These are phyloP conservation scores for Sphaerosporella brunnea DNA, from an alignment of 495 filamentous ascomycete genomes.

Conservation along the genomic window DNA sequence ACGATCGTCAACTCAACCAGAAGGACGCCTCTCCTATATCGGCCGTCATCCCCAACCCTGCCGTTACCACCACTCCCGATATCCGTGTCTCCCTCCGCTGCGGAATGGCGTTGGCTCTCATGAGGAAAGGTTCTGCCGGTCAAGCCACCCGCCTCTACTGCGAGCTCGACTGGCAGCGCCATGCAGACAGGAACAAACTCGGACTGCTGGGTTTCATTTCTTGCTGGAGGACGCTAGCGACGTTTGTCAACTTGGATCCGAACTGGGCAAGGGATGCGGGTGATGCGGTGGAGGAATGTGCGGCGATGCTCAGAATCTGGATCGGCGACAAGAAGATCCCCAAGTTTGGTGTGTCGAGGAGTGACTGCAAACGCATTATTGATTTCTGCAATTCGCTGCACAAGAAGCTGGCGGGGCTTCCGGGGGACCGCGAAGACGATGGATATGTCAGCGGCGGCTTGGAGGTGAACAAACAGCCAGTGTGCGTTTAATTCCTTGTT, in stretches of 20 bases:
- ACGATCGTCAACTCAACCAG: constrained; percentile 12
- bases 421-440: constrained; percentile 18
- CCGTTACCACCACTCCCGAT: constrained; percentile 40
- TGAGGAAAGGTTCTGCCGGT: constrained; percentile 33
- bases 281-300: constrained; percentile 34
- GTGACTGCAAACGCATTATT: constrained; percentile 33
- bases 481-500: too few species aligned
- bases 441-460: constrained; percentile 11
- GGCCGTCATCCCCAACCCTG: constrained; percentile 28
- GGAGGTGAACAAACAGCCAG: neutral
- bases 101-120: constrained; percentile 60
- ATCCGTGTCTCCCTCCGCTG: constrained; percentile 56
- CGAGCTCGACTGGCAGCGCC: constrained; percentile 26
- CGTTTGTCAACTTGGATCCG: constrained; percentile 36
- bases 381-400: constrained; percentile 25
- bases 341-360: constrained; percentile 31
- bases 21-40: constrained; percentile 23
- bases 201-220: constrained; percentile 65
- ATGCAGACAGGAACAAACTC: constrained; percentile 26
- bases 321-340: constrained; percentile 31
- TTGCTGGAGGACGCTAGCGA: constrained; percentile 49
- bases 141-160: constrained; percentile 31
- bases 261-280: constrained; percentile 34
- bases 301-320: constrained; percentile 39
- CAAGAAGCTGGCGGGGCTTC: constrained; percentile 20